A percentile compares a stretch with the other conserved stretches of the same genome.
phyloP scores from a whole-genome alignment of 2,329 filamentous ascomycete genomes.

The Ilyonectria robusta region DNA sequence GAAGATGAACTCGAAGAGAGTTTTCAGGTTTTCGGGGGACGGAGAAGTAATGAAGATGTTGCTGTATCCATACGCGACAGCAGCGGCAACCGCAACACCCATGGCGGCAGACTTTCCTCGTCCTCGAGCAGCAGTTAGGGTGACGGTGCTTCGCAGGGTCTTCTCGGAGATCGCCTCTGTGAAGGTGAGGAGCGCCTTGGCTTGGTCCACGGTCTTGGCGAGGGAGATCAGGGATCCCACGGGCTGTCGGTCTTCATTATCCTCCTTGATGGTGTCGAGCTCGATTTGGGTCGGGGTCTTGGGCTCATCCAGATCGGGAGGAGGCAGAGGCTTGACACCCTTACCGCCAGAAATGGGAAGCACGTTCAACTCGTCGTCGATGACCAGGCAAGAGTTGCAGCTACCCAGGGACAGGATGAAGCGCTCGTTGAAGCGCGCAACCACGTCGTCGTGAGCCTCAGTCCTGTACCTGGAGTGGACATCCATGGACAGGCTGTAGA shows the following conservation, averaged over 20 bases:
- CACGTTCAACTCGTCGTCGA: constrained; percentile 98
- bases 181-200: constrained; percentile 96
- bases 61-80: constrained; percentile 95
- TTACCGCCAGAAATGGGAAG: constrained; percentile 97
- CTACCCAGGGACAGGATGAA: constrained; percentile 96
- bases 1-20: constrained; percentile 97
- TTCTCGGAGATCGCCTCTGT: constrained; percentile 97
- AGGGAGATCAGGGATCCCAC: constrained; percentile 88
- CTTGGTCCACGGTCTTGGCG: constrained; percentile 93
- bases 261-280: constrained; percentile 89
- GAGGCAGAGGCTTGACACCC: constrained; percentile 85
- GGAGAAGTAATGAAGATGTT: constrained; percentile 99
- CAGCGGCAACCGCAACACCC: constrained; percentile 93
- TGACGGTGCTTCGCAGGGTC: constrained; percentile 92
- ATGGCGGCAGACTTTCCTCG: constrained; percentile 97
- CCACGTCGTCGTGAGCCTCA: constrained; percentile 95
- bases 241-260: constrained; percentile 86
- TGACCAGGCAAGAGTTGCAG: constrained; percentile 93
- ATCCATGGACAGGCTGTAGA: constrained; percentile 98
- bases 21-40: constrained; percentile 98
- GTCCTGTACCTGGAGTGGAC: constrained; percentile 97
- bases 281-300: constrained; percentile 81
- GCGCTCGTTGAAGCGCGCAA: constrained; percentile 96
- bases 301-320: constrained; percentile 80
- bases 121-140: constrained; percentile 92